These are phyloP conservation scores for Colletotrichum siamense DNA, from an alignment of 2,329 filamentous ascomycete species.

Conservation along the genomic window DNA sequence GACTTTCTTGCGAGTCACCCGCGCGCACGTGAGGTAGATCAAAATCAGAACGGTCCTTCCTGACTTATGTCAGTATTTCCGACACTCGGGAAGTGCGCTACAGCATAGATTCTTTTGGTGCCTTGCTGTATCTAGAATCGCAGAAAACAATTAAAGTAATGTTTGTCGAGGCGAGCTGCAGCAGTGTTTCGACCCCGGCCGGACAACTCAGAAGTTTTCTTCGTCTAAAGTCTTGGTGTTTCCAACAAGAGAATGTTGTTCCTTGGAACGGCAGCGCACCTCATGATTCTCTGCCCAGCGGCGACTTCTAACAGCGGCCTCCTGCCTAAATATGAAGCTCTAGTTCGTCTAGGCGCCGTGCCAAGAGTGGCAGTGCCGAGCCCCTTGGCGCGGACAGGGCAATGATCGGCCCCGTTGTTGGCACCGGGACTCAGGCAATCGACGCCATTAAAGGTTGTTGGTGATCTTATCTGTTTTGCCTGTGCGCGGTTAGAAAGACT, in stretches of 20 bases:
- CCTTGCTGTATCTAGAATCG: background rate
- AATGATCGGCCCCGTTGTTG: slow-evolving; percentile 2
- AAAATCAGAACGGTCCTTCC: background rate
- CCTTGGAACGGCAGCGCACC: background rate
- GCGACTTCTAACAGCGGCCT: background rate
- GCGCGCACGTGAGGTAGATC: background rate
- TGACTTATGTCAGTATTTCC: background rate
- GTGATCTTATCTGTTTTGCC: background rate
- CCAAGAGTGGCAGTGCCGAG: slow-evolving; percentile 19
- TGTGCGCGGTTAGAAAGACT: background rate
- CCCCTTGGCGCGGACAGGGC: background rate
- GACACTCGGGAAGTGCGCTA: background rate
- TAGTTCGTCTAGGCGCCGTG: slow-evolving; percentile 4
- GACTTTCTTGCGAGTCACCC: background rate
- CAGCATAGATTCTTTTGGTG: background rate
- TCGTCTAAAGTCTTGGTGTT: background rate
- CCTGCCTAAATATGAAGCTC: slow-evolving; percentile 8
- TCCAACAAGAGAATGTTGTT: background rate
- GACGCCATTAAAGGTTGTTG: background rate
- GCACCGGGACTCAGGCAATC: background rate
- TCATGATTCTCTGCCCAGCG: background rate
- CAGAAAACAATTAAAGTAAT: background rate
- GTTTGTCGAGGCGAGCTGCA: background rate
- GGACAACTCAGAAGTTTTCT: background rate
- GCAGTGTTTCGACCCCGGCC: background rate